Conservation (phyloP, 352 stramenopile species). For the Phytophthora aleatoria region DNA sequence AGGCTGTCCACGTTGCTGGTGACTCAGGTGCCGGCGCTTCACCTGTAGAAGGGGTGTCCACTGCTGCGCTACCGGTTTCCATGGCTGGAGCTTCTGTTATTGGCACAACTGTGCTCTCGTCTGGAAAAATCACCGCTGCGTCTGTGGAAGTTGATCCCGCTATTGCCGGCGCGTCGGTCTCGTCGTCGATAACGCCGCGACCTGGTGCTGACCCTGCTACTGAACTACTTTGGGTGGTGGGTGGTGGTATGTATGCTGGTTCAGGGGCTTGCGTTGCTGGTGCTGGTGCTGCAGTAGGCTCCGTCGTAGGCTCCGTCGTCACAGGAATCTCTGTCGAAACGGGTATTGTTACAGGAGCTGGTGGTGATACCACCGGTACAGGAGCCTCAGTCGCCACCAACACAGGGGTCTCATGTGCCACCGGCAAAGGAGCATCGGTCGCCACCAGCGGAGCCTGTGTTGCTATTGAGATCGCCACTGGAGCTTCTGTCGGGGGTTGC, state of each 20-base stretch:
- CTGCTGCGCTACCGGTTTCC: background rate
- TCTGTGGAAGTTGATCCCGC: conserved; percentile 19
- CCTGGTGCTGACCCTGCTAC: background rate
- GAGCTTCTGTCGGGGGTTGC: background rate
- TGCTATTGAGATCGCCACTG: background rate
- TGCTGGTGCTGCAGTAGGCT: conserved; percentile 2
- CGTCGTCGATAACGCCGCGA: background rate
- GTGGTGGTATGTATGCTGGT: background rate
- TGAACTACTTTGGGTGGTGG: conserved; percentile 15
- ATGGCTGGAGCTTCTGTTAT: conserved; percentile 6
- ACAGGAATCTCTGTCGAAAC: conserved; percentile 7
- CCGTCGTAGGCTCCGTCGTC: conserved; percentile 2
- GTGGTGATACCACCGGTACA: background rate
- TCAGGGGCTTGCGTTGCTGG: background rate
- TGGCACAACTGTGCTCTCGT: conserved; percentile 14
- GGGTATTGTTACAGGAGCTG: background rate
- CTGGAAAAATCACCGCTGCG: conserved; percentile 15
- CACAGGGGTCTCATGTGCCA: background rate
- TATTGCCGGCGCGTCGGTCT: conserved; percentile 11
- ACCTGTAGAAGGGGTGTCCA: conserved; percentile 2
- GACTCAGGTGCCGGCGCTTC: background rate
- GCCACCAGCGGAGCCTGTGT: background rate
- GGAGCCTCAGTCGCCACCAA: conserved; percentile 6
- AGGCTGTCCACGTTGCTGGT: conserved; percentile 5
- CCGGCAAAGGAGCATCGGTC: conserved; percentile 2